A percentile compares a stretch with the other conserved stretches of the same genome.
Conservation (phyloP, 2,329 filamentous ascomycete genomes). For the Calonectria multiphialidica region DNA sequence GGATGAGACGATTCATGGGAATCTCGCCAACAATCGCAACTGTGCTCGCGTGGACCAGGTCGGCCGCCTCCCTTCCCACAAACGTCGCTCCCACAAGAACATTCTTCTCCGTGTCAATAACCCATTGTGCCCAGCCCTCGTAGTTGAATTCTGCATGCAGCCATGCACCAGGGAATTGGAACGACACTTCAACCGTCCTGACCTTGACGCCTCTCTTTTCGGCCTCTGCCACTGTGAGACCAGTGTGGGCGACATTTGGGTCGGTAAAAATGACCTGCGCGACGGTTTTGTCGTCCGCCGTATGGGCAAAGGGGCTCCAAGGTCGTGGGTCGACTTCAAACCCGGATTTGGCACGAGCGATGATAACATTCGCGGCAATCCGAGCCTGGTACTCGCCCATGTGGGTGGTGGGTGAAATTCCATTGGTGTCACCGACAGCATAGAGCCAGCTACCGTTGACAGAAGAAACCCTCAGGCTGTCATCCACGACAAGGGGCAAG, state of each 20-base stretch:
- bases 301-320: not conserved
- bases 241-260: not conserved
- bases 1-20: not conserved
- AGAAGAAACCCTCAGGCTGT: not conserved
- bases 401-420: not conserved
- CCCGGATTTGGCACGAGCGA: not conserved
- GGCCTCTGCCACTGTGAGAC: not conserved
- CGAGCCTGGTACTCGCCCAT: not conserved
- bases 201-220: not conserved
- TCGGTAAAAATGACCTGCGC: not conserved
- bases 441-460: not conserved
- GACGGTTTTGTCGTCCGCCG: not conserved
- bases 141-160: not conserved
- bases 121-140: no score
- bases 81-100: not conserved
- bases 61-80: not conserved
- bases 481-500: not conserved
- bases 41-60: not conserved
- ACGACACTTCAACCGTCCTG: not conserved
- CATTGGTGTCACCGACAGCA: not conserved
- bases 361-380: not conserved
- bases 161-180: not conserved
- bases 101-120: not conserved
- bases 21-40: not conserved
- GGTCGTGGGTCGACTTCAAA: not conserved